Conservation (phyloP, 228 moss, liverwort and hornwort species). For the Sphagnum magellanicum region DNA sequence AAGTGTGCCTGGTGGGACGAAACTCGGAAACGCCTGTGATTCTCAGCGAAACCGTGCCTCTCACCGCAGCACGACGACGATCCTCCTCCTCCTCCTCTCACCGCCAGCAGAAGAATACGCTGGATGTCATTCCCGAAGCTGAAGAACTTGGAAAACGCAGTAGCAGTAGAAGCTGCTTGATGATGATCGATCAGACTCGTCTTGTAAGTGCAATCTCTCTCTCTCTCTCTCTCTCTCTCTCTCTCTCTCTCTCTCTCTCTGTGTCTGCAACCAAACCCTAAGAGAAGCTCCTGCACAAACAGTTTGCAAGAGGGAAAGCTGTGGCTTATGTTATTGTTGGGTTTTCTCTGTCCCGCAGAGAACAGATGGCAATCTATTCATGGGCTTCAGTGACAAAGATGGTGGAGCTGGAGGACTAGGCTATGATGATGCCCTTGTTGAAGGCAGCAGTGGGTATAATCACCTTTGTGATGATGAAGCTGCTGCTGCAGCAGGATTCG, state of each 20-base stretch:
- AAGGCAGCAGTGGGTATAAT: too few relatives aligned
- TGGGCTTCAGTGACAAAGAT: neutral
- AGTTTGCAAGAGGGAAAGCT: too few relatives aligned
- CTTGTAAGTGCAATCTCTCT: slow-evolving; percentile 20
- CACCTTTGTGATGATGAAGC: too few relatives aligned
- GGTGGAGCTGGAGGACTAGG: too few relatives aligned
- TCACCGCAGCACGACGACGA: slow-evolving; percentile 40
- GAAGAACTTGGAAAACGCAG: slow-evolving; percentile 39
- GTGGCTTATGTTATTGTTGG: neutral
- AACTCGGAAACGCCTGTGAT: slow-evolving; percentile 38
- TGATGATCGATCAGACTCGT: slow-evolving; percentile 27
- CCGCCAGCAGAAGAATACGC: slow-evolving; percentile 14
- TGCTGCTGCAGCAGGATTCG: neutral
- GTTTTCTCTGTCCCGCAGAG: neutral
- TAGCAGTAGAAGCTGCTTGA: slow-evolving; percentile 9
- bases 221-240: too few relatives aligned
- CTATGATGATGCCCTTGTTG: too few relatives aligned
- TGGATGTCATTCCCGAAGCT: slow-evolving; percentile 68
- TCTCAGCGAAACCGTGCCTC: slow-evolving; percentile 50
- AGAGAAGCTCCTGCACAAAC: too few relatives aligned
- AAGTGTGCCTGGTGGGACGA: slow-evolving; percentile 59
- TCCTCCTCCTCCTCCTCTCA: neutral
- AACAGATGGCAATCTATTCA: neutral
- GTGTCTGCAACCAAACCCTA: neutral
- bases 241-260: too few relatives aligned